Conservation (phyloP, 257 asterid species). For the Cruciata laevipes region DNA sequence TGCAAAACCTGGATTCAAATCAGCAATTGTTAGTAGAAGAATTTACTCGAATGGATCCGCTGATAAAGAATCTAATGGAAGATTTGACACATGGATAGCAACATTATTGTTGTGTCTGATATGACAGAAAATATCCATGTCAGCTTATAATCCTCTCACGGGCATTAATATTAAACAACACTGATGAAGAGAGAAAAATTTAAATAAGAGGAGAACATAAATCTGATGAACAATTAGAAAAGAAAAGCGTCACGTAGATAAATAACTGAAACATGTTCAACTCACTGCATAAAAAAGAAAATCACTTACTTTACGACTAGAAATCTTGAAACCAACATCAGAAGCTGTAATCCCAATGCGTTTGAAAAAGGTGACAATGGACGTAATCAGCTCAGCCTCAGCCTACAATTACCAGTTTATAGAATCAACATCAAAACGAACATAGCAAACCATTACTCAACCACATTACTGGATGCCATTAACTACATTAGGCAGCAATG, state of each 20-base stretch:
- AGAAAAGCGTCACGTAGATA: neutral
- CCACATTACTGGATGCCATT: neutral
- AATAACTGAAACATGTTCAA: conserved; percentile 5
- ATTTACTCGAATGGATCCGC: neutral
- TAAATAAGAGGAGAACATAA: neutral
- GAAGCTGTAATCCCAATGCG: conserved; percentile 89
- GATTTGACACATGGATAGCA: neutral
- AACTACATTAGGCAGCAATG: neutral
- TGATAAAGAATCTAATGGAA: neutral
- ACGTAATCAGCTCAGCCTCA: conserved; percentile 90
- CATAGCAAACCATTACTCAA: neutral
- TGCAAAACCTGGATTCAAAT: conserved; percentile 68
- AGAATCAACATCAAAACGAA: conserved; percentile 3
- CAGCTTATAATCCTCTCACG: neutral
- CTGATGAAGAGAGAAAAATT: neutral
- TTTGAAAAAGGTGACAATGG: conserved; percentile 87
- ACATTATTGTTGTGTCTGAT: neutral
- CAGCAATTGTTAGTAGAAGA: conserved; percentile 9
- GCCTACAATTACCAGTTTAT: conserved; percentile 43
- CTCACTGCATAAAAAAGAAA: conserved; percentile 3
- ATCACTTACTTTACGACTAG: conserved; percentile 82
- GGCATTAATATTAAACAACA: neutral
- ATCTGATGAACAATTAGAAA: neutral
- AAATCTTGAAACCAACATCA: conserved; percentile 93
- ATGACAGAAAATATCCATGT: neutral